Base-by-base conservation (phyloP, 2,329 filamentous ascomycete species). In the Chaetoscypha palmicola region DNA sequence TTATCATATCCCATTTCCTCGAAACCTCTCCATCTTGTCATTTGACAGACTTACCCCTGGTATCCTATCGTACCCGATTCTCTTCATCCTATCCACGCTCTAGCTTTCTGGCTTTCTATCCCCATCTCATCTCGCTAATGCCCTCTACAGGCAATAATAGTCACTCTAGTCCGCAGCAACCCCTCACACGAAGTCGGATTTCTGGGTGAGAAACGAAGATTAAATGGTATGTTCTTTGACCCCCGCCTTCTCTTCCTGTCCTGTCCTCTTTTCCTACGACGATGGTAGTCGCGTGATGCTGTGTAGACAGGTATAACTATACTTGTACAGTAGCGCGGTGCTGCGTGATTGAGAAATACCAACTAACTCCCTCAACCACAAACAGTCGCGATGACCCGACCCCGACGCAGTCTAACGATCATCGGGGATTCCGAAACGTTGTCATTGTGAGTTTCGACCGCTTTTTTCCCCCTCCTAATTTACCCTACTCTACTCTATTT, bases 151-250 rank as follows among this genome's bases (percentile, higher is more conserved):
- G 92, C 87, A 2, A 83, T 98, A 12, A 76, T 98, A 30, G 82
- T 98, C 40, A 94, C 84, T 64, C 74, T 97, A n/a, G 92, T 98
- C 45, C 76, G 92, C 53, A 96, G 90, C 65, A 98, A 98, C 62
- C 54, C 79, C 4, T 78, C 89, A 38, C 79, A 82, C 39, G 89
- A 97, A 62, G 90, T 97, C 11, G 92, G 92, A 8, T 98, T 98
- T 60, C 68, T 98, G 28, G 87, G 80, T 11, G 92, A 98, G 67
- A 94, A 90, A 72, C 77, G 92, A 51, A 76, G 92, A 50, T 68
- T 98, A 52, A 98, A 98, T 62, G 91, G 88, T 94, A 72, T 66
- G 78, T 67, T 11, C 11, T n/a, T n/a, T n/a, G n/a, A n/a, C n/a
- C n/a, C n/a, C 38, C 35, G 28, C 28, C 20, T 41, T 41, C 34